A percentile compares a stretch with the other conserved stretches of the same genome.
Conservation (phyloP, 345 rosid species). For the Linum lewisii region DNA sequence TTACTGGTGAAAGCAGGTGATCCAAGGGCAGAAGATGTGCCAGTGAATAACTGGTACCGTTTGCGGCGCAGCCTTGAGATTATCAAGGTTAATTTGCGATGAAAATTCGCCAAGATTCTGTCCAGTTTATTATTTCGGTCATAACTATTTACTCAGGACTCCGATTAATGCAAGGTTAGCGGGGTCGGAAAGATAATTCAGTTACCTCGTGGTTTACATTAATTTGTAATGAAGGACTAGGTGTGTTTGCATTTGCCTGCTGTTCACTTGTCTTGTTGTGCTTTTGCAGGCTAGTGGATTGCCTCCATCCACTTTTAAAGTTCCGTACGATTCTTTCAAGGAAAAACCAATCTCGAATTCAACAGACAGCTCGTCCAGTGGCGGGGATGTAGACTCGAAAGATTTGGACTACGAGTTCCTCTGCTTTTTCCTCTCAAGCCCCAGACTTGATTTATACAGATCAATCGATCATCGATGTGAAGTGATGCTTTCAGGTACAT, state of each 20-base stretch:
- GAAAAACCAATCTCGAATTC: constrained; percentile 31
- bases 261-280: constrained; percentile 17
- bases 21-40: constrained; percentile 44
- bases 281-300: constrained; percentile 69
- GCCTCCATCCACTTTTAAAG: constrained; percentile 71
- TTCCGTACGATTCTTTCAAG: constrained; percentile 73
- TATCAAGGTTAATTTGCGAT: constrained; percentile 50
- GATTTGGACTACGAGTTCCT: constrained; percentile 75
- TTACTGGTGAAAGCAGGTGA: constrained; percentile 72
- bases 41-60: constrained; percentile 86
- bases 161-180: no score
- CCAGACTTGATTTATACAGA: constrained; percentile 75
- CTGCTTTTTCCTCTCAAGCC: constrained; percentile 79
- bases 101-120: no score
- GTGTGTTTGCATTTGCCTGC: background rate
- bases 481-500: constrained; percentile 74
- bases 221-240: no score
- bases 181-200: no score
- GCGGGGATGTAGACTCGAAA: constrained; percentile 28
- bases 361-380: constrained; percentile 18
- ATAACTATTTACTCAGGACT: no score
- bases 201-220: no score
- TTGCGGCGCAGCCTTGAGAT: constrained; percentile 90
- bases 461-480: constrained; percentile 81
- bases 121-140: no score